Evolutionary conservation across 2,329 filamentous ascomycete species (phyloP), one percentile per base, ranked within the genome.

Genomic region (Fusarium odoratissimum): DNA sequence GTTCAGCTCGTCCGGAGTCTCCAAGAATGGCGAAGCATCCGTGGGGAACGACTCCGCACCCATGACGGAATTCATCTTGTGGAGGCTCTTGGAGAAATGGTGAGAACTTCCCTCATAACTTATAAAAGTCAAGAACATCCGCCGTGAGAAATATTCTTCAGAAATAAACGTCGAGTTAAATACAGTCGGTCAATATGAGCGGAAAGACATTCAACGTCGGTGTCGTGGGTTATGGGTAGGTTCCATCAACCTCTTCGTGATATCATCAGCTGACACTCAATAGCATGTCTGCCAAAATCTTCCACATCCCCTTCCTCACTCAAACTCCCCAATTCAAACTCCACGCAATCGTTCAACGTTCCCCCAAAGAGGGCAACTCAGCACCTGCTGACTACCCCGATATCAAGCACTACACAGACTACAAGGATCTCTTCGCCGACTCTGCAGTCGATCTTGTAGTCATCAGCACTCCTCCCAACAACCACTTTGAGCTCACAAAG

Each of bases 271-370:
- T 75, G 46, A 77, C 75, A 71, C 68, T 25, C 30, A 17, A 45
- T 63, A 89, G 88, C 79, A 78, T 88, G 57, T 90, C 88, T 4
- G 93, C 93, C 82, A 95, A 95, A 79, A 86, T 92, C 83, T 96
- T 95, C 83, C 93, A 96, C 82, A 94, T 95, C 78, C 93, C 93
- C 70, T 93, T 95, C 82, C 88, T 96, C 82, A 84, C 84, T 59
- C 86, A 87, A 35, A 89, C 91, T 0, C 86, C 90, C 11, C 84
- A 88, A 60, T 87, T 95, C 79, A 90, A 86, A 58, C 89, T 95
- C 25, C 89, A 94, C 79, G 90, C 91, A 71, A 91, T 96, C 74
- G 91, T 95, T 33, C 93, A 96, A 82, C 90, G 93, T 67, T 89
- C 84, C 9, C 92, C 92, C 10, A 89, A 87, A 72, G 82, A 87